Percentiles rank a stretch among this genome's conserved stretches.
Conservation (phyloP, 495 filamentous ascomycete species). For the Xylaria grammica region DNA sequence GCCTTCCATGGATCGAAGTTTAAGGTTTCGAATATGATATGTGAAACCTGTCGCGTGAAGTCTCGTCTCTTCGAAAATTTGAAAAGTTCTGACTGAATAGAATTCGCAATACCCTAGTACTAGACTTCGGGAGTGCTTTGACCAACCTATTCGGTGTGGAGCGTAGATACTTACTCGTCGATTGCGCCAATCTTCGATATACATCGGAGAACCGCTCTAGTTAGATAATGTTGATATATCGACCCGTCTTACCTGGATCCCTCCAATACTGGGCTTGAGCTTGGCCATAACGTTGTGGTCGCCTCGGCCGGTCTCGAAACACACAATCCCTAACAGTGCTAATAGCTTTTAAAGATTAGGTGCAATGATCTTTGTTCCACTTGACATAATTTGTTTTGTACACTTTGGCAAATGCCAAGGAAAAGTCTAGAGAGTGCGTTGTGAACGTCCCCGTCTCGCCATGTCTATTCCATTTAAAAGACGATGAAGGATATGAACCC, state of each 20-base stretch:
- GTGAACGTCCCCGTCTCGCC: slow-evolving; percentile 35
- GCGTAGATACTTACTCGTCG: not conserved
- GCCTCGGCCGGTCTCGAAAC: slow-evolving; percentile 4
- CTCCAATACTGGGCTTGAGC: not conserved
- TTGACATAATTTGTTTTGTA: slow-evolving; percentile 37
- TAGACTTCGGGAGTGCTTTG: slow-evolving; percentile 12
- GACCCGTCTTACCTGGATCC: slow-evolving; percentile 7
- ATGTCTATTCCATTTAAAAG: slow-evolving; percentile 33
- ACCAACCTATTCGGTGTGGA: slow-evolving; percentile 8
- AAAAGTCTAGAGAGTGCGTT: slow-evolving; percentile 38
- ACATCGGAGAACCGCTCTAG: not conserved
- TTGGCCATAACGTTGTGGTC: not conserved
- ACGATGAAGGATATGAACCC: slow-evolving; percentile 25
- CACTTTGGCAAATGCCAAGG: slow-evolving; percentile 33
- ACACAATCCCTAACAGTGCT: slow-evolving; percentile 8
- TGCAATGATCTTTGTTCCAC: slow-evolving; percentile 24
- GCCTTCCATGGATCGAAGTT: not conserved
- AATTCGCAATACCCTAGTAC: slow-evolving; percentile 10
- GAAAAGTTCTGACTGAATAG: not conserved
- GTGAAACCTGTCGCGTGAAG: not conserved
- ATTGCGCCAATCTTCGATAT: not conserved
- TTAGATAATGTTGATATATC: not conserved
- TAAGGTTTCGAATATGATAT: slow-evolving; percentile 14
- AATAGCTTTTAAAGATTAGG: slow-evolving; percentile 11
- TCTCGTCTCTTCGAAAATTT: not conserved